Evolutionary conservation across 768 basidiomycete species (phyloP), one percentile per base, ranked within the genome.

Genomic region (Leccinum variicolor): DNA sequence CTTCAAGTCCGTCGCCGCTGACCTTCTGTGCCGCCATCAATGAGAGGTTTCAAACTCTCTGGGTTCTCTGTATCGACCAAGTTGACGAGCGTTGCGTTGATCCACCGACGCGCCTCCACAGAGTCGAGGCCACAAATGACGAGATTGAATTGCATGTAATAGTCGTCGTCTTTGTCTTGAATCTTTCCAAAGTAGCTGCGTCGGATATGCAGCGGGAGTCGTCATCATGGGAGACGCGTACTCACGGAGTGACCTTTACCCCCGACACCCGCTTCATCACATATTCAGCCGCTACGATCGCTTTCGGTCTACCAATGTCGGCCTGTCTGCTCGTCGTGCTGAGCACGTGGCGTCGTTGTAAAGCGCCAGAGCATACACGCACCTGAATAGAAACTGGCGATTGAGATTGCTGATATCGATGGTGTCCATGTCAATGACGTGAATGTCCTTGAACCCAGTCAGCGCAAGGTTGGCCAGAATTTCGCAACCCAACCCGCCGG

Each of bases 371-470:
- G 55, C 47, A 51, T 26, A 54, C 1, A 11, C 76, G 52, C 63
- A 93, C 96, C 97, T 84, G 78, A 99, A 99, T 23, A 99, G 79
- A 73, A 99, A 99, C 75, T 99, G 97, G 51, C 97, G 84, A 73
- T 99, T 99, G 63, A 99, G 81, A 74, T 99, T 99, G 69, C 94
- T 98, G 69, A 99, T 91, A 75, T 99, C 96, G 71, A 98, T 99
- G 15, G 96, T 98, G 79, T 99, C 96, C 95, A 99, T 98, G 79
- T 99, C 97, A 70, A 99, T 98, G 59, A 99, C 95, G 79, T 98
- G 94, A 63, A 98, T 97, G 68, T 98, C 92, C 74, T 90, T 92
- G 85, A 98, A 99, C 25, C 97, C 97, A 47, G 92, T 90, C 64
- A 98, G 75, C 23, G 97, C 96, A 51, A 99, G 83, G 74, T 98